Conservation (phyloP, 768 basidiomycete species). For the Hebeloma cylindrosporum region DNA sequence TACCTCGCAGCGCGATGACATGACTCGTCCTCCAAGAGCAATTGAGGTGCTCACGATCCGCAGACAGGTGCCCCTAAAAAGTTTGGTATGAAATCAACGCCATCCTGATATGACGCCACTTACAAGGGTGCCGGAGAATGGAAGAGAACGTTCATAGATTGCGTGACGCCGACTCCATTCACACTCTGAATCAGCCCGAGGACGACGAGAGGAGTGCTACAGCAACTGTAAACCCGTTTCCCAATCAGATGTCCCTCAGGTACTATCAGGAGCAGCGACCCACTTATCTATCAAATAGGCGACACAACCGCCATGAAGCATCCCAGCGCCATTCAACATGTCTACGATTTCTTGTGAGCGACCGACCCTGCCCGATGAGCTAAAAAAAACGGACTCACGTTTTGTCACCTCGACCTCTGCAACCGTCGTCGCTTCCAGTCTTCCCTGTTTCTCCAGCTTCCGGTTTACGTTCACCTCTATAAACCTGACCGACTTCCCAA, state of each 20-base stretch:
- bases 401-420: constrained; percentile 65
- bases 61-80: constrained; percentile 57
- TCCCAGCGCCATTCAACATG: constrained; percentile 75
- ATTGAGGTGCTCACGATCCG: constrained; percentile 64
- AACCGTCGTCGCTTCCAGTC: constrained; percentile 59
- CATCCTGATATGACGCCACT: constrained; percentile 25
- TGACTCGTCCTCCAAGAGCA: constrained; percentile 65
- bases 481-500: constrained; percentile 61
- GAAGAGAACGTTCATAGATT: constrained; percentile 67
- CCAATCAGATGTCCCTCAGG: neutral
- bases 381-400: constrained; percentile 39
- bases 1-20: constrained; percentile 74
- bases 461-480: constrained; percentile 55
- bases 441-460: constrained; percentile 45
- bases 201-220: constrained; percentile 65
- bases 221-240: constrained; percentile 43
- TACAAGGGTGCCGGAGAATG: constrained; percentile 67
- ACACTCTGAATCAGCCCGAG: constrained; percentile 57
- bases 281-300: constrained; percentile 76
- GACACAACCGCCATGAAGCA: constrained; percentile 75
- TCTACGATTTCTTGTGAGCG: constrained; percentile 34
- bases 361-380: constrained; percentile 2
- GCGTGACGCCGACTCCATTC: constrained; percentile 76
- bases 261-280: constrained; percentile 20
- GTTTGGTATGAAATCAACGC: constrained; percentile 11